phyloP scores from a whole-genome alignment of 176 grass and related monocot genomes.

The Melocanna baccifera region DNA sequence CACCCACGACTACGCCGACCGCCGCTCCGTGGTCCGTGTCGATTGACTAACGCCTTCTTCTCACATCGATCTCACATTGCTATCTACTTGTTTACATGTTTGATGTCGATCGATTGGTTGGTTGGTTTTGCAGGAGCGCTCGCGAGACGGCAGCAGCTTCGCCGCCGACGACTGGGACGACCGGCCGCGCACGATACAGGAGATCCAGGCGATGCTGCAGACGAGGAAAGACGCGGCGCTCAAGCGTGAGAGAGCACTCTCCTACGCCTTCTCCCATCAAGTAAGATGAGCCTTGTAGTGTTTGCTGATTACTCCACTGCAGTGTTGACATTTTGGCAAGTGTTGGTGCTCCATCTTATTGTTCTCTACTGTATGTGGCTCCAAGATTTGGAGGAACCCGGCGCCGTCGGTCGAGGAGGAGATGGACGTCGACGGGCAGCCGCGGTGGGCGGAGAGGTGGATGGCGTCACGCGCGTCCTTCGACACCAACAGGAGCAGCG shows the following conservation, averaged over 20 bases:
- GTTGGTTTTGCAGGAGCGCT: constrained; percentile 44
- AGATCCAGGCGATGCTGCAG: constrained; percentile 90
- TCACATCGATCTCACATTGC: background rate
- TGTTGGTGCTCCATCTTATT: background rate
- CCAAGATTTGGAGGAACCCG: constrained; percentile 82
- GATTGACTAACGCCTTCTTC: background rate
- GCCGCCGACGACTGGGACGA: constrained; percentile 92
- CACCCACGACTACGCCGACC: constrained; percentile 69
- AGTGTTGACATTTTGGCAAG: background rate
- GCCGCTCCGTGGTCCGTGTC: constrained; percentile 60
- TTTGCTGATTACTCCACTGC: background rate
- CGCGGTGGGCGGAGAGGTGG: constrained; percentile 78
- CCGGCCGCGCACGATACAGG: constrained; percentile 73
- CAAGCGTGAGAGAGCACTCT: constrained; percentile 84
- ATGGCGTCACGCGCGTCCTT: constrained; percentile 85
- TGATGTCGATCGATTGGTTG: background rate
- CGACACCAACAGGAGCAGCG: constrained; percentile 63
- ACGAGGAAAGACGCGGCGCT: constrained; percentile 74
- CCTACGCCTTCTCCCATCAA: constrained; percentile 87
- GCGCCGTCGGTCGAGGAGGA: constrained; percentile 58
- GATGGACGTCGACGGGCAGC: constrained; percentile 46
- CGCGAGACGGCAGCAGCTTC: constrained; percentile 80
- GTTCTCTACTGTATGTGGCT: background rate
- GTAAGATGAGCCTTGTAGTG: constrained; percentile 7
- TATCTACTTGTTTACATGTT: background rate